Evolutionary conservation across 75 land plant genomes (phyloP), one percentile per base, ranked within the genome.

Genomic region (Pinus albicaulis): DNA sequence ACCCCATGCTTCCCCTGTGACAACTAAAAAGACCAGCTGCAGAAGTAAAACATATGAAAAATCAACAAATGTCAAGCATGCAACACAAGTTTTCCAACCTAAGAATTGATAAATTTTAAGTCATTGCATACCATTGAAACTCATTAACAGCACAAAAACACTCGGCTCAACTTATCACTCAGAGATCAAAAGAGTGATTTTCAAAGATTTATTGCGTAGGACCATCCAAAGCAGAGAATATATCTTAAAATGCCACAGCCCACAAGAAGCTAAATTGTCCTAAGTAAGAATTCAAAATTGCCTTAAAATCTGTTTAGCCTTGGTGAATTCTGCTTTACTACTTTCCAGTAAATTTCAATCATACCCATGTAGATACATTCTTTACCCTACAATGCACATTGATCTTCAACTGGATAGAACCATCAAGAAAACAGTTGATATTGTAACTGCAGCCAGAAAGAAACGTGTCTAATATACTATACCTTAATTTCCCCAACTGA

Each of bases 1-100:
- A 53, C 99, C 99, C 96, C 95, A 92, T 56, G 98, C 77, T 80
- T 98, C 99, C 31, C 99, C 99, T 62, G 98, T 98, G 72, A 88
- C 77, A 59, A 95, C 81, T 25, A 88, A 57, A 73, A 98, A 91
- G 55, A 92, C 92, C 57, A 98, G 79, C 96, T 93, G 87, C 77
- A 78, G 19, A 74, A 79, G 5, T 62, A 55, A 26, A 61, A 57
- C n/a, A 41, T 68, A 20, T 38, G 52, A 68, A n/a, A 41, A 68
- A 20, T 68, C 71, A 41, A n/a, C 1, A 7, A 68, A 13, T 41
- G 14, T 41, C 23, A n/a, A 5, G 34, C 13, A 41, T 20, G 13
- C 14, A 12, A 20, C 41, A 38, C 53, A 68, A 68, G 41, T 68
- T 68, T 0, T n/a, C 41, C 4, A 16, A n/a, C 3, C 20, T 68